Base-by-base conservation (phyloP, 176 grass and related monocot species). In the Otatea glauca region DNA sequence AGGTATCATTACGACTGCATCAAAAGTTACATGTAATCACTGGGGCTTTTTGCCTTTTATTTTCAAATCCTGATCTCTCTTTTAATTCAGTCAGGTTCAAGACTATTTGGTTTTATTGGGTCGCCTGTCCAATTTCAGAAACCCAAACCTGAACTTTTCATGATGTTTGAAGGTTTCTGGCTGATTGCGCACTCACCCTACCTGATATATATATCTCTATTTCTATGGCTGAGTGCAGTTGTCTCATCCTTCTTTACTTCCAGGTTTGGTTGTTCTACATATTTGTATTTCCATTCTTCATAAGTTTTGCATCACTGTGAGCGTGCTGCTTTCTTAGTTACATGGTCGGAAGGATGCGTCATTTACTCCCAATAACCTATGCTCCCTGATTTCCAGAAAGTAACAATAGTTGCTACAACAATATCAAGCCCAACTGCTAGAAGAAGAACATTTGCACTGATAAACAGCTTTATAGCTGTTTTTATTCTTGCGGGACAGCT, bases 381-480 rank as follows among this genome's bases (percentile, higher is more conserved):
- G 15, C 5, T 89, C 45, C 51, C 3, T 78, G 70, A 41, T 90
- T 88, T 88, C 55, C 89, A 98, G 96, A 98, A 98, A 95, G 96
- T 95, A 38, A 95, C 91, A 23, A 95, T 98, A 67, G 75, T 98
- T 76, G 91, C 96, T 51, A 92, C 83, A 77, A 90, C 92, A 59
- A 92, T 94, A 67, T 79, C 91, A 76, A 95, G 87, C 29, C 79
- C 96, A 75, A 60, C 94, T 38, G 75, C 86, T 39, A 95, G 92
- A 63, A 98, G 91, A 87, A 93, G 80, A 92, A 93, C 87, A 1
- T 98, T 98, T 83, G 91, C 96, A 72, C 85, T 95, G 34, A 98
- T 98, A 88, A 98, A 98, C 72, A 95, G 92, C 84, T 95, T 95
- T 78, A 95, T 98, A 77, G 92, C 92, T 74, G 85, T 98, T 85